A percentile compares a stretch with the other conserved stretches of the same genome.
Conservation (phyloP, 1,139 yeast genomes). For the Yamadazyma songkhlaensis region DNA sequence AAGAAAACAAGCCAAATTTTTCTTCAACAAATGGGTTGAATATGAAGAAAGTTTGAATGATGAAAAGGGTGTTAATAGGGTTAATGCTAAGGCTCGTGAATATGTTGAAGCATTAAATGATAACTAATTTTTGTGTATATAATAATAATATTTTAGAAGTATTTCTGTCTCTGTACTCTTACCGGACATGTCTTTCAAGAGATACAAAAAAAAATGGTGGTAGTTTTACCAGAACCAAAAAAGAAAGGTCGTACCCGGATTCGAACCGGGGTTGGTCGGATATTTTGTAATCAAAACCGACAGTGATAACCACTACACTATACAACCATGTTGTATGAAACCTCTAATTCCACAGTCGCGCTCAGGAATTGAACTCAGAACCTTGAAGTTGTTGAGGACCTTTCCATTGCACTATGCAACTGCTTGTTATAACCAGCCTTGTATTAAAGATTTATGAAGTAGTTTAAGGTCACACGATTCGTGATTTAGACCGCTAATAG, state of each 20-base stretch:
- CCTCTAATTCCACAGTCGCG: too few relatives aligned
- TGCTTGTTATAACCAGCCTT: too few relatives aligned
- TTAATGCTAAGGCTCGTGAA: constrained; percentile 88
- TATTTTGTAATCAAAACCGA: constrained; percentile 36
- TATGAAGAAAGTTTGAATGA: constrained; percentile 73
- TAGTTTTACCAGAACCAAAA: constrained; percentile 12
- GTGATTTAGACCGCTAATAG: too few relatives aligned
- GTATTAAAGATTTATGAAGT: too few relatives aligned
- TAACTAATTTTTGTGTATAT: constrained; percentile 5
- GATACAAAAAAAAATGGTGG: constrained; percentile 1
- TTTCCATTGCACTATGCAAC: too few relatives aligned
- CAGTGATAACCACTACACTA: constrained; percentile 48
- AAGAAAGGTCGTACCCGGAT: constrained; percentile 84
- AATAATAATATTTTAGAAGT: neutral
- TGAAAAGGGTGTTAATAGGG: constrained; percentile 72
- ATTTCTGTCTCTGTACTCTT: too few relatives aligned
- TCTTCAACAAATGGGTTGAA: constrained; percentile 88
- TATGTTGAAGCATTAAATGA: constrained; percentile 40
- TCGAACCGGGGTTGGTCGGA: constrained; percentile 93
- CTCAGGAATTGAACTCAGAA: too few relatives aligned
- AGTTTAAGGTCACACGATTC: too few relatives aligned
- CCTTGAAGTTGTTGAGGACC: too few relatives aligned
- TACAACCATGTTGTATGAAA: constrained; percentile 17
- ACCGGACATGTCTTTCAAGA: too few relatives aligned
- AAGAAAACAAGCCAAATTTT: constrained; percentile 92